Conservation (phyloP, 2,329 filamentous ascomycete genomes). For the Cercospora nicotianae region DNA sequence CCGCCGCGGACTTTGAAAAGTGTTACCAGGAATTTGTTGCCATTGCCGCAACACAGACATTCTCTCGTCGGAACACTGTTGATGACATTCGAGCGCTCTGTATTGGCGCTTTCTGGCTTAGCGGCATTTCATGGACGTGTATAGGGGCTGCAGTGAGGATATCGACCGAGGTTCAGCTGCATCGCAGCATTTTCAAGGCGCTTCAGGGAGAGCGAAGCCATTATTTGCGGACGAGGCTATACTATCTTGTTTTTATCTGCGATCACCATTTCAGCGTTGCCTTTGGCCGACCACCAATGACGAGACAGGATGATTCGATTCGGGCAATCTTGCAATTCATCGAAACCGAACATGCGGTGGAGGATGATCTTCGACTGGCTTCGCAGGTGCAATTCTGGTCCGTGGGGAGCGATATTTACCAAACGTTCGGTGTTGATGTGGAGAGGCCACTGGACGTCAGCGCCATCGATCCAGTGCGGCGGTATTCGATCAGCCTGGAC, state of each 20-base stretch:
- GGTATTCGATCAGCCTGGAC: slow-evolving; percentile 32
- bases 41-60: slow-evolving; percentile 33
- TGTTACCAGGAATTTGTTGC: slow-evolving; percentile 38
- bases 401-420: slow-evolving; percentile 32
- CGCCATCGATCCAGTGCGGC: slow-evolving; percentile 38
- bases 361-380: slow-evolving; percentile 34
- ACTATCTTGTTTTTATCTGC: slow-evolving; percentile 44
- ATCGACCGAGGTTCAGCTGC: slow-evolving; percentile 43
- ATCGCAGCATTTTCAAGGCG: slow-evolving; percentile 41
- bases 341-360: slow-evolving; percentile 35
- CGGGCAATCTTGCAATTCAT: slow-evolving; percentile 37
- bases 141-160: slow-evolving; percentile 41
- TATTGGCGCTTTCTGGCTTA: slow-evolving; percentile 45
- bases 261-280: slow-evolving; percentile 44
- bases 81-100: slow-evolving; percentile 39
- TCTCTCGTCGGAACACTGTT: slow-evolving; percentile 32
- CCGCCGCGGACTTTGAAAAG: slow-evolving; percentile 32
- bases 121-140: slow-evolving; percentile 37
- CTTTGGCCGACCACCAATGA: slow-evolving; percentile 43
- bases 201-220: slow-evolving; percentile 36
- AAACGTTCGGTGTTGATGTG: slow-evolving; percentile 36
- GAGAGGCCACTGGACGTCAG: slow-evolving; percentile 31
- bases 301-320: slow-evolving; percentile 38
- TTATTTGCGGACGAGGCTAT: slow-evolving; percentile 42
- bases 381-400: slow-evolving; percentile 35